Evolutionary conservation across 2,329 filamentous ascomycete genomes (phyloP).

Genomic region (Fusarium xyrophilum): DNA sequence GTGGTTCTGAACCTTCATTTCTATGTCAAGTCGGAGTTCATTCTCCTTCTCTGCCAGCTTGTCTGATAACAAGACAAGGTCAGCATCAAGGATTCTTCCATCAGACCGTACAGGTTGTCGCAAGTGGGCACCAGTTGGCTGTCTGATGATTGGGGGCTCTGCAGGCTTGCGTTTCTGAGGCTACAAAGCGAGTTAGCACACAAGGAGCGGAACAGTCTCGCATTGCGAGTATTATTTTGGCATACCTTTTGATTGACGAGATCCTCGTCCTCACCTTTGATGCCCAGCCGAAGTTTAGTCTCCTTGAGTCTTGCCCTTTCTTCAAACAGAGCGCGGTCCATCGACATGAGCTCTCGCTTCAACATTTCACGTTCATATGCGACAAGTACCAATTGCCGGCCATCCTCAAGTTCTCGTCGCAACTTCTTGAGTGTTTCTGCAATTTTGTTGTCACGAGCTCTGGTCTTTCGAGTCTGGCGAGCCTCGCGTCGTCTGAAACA

Average conservation of each 20-base stretch:
- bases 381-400: conserved; percentile 77
- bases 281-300: conserved; percentile 84
- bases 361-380: conserved; percentile 81
- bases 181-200: conserved; percentile 53
- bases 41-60: conserved; percentile 82
- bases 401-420: conserved; percentile 88
- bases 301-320: conserved; percentile 83
- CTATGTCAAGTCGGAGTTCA: conserved; percentile 80
- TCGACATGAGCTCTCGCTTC: conserved; percentile 77
- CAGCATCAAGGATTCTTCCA: conserved; percentile 75
- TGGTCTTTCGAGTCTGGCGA: conserved; percentile 91
- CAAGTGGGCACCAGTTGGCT: conserved; percentile 67
- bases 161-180: conserved; percentile 74
- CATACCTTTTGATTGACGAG: conserved; percentile 91
- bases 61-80: conserved; percentile 79
- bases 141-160: conserved; percentile 67
- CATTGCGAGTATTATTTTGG: conserved; percentile 39
- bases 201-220: conserved; percentile 33
- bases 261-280: conserved; percentile 93
- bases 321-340: conserved; percentile 82
- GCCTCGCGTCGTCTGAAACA: conserved; percentile 97
- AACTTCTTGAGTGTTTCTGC: conserved; percentile 93
- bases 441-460: conserved; percentile 90
- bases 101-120: conserved; percentile 75
- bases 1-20: conserved; percentile 86